Conservation (phyloP, 352 stramenopile species). For the Blastocystis sp. region DNA sequence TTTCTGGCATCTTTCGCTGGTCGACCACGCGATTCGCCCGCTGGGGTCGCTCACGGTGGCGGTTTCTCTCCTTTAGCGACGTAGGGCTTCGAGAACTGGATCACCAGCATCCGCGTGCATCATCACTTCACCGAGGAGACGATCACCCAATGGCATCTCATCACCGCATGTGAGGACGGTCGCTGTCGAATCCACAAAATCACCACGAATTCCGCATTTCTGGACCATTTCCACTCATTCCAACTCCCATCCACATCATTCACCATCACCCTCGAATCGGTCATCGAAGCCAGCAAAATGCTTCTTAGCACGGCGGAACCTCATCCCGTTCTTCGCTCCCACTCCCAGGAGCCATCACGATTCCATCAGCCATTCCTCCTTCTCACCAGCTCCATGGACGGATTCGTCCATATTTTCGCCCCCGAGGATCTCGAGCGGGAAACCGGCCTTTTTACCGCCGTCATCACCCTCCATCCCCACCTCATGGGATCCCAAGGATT, state of each 20-base stretch:
- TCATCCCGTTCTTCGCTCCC: not conserved
- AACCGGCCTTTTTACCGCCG: not conserved
- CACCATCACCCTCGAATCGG: not conserved
- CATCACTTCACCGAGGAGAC: not conserved
- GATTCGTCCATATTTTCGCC: not conserved
- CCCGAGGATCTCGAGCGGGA: not conserved
- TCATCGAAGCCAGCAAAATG: not conserved
- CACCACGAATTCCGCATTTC: not conserved
- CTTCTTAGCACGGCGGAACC: not conserved
- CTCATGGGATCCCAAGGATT: conserved; percentile 47
- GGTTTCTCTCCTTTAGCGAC: not conserved
- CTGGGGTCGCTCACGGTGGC: not conserved
- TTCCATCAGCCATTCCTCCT: conserved; percentile 20
- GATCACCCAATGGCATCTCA: not conserved
- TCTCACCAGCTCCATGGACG: conserved; percentile 7
- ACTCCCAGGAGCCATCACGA: not conserved
- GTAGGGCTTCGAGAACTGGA: conserved; percentile 46
- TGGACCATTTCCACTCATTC: not conserved
- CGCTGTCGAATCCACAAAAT: conserved; percentile 16
- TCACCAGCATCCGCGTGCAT: not conserved
- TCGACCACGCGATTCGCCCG: not conserved
- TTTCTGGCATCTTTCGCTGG: not conserved
- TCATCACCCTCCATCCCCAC: conserved; percentile 29
- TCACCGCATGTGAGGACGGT: conserved; percentile 2
- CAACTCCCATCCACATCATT: not conserved